phyloP scores from a whole-genome alignment of 148 eudicot species.

The Chenopodium album region DNA sequence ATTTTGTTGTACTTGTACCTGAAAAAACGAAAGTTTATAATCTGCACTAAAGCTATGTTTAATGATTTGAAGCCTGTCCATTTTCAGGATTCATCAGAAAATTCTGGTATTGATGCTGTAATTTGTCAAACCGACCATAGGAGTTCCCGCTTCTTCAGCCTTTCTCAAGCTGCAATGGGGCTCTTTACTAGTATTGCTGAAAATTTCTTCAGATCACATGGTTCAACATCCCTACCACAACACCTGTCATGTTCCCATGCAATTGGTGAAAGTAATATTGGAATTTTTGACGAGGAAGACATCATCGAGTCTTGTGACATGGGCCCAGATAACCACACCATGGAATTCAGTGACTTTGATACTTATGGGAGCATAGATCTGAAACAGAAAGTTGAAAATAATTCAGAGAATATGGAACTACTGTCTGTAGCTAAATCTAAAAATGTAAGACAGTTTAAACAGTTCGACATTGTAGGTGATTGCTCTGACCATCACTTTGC shows the following conservation, averaged over 20 bases:
- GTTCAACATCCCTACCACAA: slow-evolving; percentile 39
- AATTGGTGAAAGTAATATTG: slow-evolving; percentile 31
- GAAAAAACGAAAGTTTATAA: not conserved
- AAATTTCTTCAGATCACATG: slow-evolving; percentile 43
- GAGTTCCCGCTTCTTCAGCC: slow-evolving; percentile 31
- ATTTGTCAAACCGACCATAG: slow-evolving; percentile 22
- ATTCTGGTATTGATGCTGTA: slow-evolving; percentile 12
- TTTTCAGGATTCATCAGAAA: slow-evolving; percentile 42
- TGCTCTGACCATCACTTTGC: slow-evolving; percentile 85
- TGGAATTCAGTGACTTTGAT: slow-evolving; percentile 28
- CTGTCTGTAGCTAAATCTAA: slow-evolving; percentile 21
- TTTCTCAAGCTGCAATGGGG: slow-evolving; percentile 64
- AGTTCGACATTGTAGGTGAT: slow-evolving; percentile 73
- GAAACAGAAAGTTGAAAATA: slow-evolving; percentile 26
- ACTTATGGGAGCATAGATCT: slow-evolving; percentile 30
- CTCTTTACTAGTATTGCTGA: slow-evolving; percentile 52
- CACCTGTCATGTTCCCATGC: slow-evolving; percentile 28
- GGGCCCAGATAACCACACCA: slow-evolving; percentile 15
- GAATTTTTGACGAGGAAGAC: slow-evolving; percentile 35
- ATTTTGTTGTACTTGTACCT: not conserved
- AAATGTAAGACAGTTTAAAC: slow-evolving; percentile 38
- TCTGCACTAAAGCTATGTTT: not conserved
- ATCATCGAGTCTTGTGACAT: slow-evolving; percentile 38
- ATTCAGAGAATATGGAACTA: slow-evolving; percentile 25
- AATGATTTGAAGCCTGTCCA: not conserved